Evolutionary conservation across 176 grass and related monocot species (phyloP), one percentile per base, ranked within the genome.

Genomic region (Carex cristatella): DNA sequence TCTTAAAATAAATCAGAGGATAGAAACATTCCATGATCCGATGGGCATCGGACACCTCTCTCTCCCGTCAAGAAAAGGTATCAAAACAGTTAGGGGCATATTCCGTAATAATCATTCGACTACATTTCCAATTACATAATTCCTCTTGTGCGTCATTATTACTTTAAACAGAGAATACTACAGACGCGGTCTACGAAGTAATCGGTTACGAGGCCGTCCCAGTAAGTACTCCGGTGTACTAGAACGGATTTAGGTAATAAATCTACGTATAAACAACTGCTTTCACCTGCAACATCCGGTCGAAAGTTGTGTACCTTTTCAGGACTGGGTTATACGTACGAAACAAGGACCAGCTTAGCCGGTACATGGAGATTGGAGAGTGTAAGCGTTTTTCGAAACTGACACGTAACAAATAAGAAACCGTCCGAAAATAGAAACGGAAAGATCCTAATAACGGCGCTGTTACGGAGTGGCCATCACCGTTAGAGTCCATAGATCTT

Each of bases 401-500:
- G 58, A 83, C 62, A 53, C 58, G 81, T 56, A 65, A 13, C 37
- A 9, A 28, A 19, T 61, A 59, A 37, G 40, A 35, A 35, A 59
- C 77, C 31, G 19, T 40, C 7, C 78, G 55, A 11, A 56, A 6
- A 78, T 18, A 15, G 27, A 48, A 62, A 80, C 78, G 78, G 78
- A 63, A 83, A 83, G 42, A 53, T 68, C 10, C 62, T 27, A 18
- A 55, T 68, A 83, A 83, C 81, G 81, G 81, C 62, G 44, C 81
- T 23, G 61, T 83, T 69, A 83, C 81, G 62, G 42, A 32, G 7
- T n/a, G 16, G 40, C 12, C 8, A 54, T 68, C 42, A 2, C 81
- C 81, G 63, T 55, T 67, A 56, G 54, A 8, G 2, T 28, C 10
- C 2, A 0, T 4, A 35, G 62, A 53, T 55, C 14, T 55, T 2